Base-by-base conservation (phyloP, 2,329 filamentous ascomycete species). In the Pseudopyrenochaeta lycopersici region DNA sequence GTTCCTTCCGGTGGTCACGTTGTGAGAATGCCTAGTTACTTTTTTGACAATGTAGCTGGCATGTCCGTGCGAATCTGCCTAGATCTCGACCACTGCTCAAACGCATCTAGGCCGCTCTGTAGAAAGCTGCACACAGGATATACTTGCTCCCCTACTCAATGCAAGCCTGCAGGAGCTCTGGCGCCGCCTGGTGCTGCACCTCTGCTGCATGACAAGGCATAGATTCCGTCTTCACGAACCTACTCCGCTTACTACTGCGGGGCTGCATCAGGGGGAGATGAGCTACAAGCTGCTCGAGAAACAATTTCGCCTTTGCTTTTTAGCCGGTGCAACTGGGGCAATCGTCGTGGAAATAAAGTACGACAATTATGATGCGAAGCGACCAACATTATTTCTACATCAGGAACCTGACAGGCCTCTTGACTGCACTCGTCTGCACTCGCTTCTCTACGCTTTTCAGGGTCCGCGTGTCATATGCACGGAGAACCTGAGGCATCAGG, bases 261-360 rank as follows among this genome's bases (percentile, higher is more conserved):
- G 17, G 31, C 40, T 41, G 50, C 50, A 40, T 49, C 49, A 57
- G 41, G 47, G 51, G 55, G 46, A 43, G 39, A 55, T 48, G 27
- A 38, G 15, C 23, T 17, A 17, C 17, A 4, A 21, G 20, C 20
- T 17, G 27, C 14, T 15, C 32, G 32, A 21, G 31, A 30, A 42
- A 4, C 9, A 32, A 23, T 11, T 11, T 27, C 18, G 32, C 18
- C 40, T 36, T 31, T 38, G 7, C 40, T 21, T 14, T 36, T 31
- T 10, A 12, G 9, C 29, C 12, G 14, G 39, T 43, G 18, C 46
- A 14, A 42, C 38, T 33, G 46, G 44, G 47, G 51, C 44, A 15
- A 2, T 7, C 15, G 17, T 15, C 40, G 40, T 42, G 23, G 40
- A 42, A n/a, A 42, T 15, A 3, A 30, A 39, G 36, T 23, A 39